These are phyloP conservation scores for Lentinula guzmanii DNA, from an alignment of 768 basidiomycete genomes.

Conservation along the genomic window DNA sequence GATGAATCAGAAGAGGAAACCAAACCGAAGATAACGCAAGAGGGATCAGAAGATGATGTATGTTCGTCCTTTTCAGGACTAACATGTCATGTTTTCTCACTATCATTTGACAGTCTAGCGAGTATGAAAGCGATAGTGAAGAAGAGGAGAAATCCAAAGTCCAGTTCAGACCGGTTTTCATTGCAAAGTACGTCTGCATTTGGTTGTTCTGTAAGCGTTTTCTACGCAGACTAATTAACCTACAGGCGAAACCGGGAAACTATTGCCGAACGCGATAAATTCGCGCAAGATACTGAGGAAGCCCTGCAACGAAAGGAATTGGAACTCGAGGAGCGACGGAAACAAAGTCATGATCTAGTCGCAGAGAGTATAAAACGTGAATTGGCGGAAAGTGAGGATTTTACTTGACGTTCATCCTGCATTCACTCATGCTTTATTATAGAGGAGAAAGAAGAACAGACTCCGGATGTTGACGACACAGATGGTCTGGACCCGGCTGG, in stretches of 20 bases:
- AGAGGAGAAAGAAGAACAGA: slow-evolving; percentile 86
- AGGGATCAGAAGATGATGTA: slow-evolving; percentile 40
- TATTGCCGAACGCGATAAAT: slow-evolving; percentile 59
- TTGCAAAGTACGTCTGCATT: slow-evolving; percentile 65
- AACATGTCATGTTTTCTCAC: slow-evolving; percentile 5
- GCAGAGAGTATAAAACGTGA: slow-evolving; percentile 92
- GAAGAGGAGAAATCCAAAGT: slow-evolving; percentile 73
- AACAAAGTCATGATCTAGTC: slow-evolving; percentile 87
- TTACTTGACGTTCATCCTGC: neutral
- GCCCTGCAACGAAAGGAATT: slow-evolving; percentile 59
- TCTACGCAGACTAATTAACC: neutral
- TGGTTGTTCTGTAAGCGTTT: neutral
- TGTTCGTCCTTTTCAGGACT: slow-evolving; percentile 12
- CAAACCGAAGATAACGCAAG: slow-evolving; percentile 23
- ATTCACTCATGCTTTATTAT: slow-evolving; percentile 3
- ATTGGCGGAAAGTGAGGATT: slow-evolving; percentile 76
- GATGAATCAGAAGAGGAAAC: slow-evolving; percentile 48
- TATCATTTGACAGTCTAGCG: slow-evolving; percentile 58
- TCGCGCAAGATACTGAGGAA: slow-evolving; percentile 74
- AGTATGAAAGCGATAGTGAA: slow-evolving; percentile 73
- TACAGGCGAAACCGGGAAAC: slow-evolving; percentile 72
- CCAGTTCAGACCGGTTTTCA: slow-evolving; percentile 88
- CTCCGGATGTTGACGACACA: slow-evolving; percentile 91
- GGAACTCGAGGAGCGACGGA: slow-evolving; percentile 77
- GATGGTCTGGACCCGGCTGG: slow-evolving; percentile 84